Percentiles rank a stretch among this genome's conserved stretches.
Evolutionary conservation across 2,329 filamentous ascomycete species (phyloP).

Genomic region (Fusarium poae): DNA sequence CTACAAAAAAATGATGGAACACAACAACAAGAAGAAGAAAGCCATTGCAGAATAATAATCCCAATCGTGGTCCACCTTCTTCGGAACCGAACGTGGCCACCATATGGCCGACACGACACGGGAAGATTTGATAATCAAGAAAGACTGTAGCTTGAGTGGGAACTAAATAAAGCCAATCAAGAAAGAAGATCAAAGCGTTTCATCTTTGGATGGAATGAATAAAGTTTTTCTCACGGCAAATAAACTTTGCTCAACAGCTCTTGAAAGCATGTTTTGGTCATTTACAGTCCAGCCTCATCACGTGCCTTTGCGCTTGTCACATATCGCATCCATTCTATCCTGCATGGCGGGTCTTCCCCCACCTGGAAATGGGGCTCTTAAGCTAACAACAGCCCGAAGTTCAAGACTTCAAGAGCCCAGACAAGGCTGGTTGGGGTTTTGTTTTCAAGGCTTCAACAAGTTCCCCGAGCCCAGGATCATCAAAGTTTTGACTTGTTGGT

Average conservation of each 20-base stretch:
- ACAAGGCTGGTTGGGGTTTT: slow-evolving; percentile 43
- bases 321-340: slow-evolving; percentile 12
- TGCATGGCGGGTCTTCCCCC: not conserved
- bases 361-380: slow-evolving; percentile 3
- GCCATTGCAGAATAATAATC: slow-evolving; percentile 6
- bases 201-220: not conserved
- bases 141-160: not conserved
- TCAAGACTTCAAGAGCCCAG: slow-evolving; percentile 11
- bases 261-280: slow-evolving; percentile 16
- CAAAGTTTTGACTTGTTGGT: slow-evolving; percentile 12
- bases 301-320: slow-evolving; percentile 48
- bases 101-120: not conserved
- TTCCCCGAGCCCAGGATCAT: slow-evolving; percentile 14
- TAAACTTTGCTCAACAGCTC: not conserved
- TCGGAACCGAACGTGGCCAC: slow-evolving; percentile 11
- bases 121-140: slow-evolving; percentile 8
- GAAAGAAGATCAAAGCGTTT: not conserved
- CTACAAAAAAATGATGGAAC: not conserved
- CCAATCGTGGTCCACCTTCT: not conserved
- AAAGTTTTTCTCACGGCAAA: slow-evolving; percentile 10
- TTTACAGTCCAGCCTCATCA: slow-evolving; percentile 36
- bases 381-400: slow-evolving; percentile 3
- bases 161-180: not conserved
- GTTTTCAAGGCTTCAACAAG: slow-evolving; percentile 24
- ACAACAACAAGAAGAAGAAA: not conserved